Percentiles rank a stretch among this genome's conserved stretches.
Conservation (phyloP, 257 asterid genomes). For the Cordia subcordata region DNA sequence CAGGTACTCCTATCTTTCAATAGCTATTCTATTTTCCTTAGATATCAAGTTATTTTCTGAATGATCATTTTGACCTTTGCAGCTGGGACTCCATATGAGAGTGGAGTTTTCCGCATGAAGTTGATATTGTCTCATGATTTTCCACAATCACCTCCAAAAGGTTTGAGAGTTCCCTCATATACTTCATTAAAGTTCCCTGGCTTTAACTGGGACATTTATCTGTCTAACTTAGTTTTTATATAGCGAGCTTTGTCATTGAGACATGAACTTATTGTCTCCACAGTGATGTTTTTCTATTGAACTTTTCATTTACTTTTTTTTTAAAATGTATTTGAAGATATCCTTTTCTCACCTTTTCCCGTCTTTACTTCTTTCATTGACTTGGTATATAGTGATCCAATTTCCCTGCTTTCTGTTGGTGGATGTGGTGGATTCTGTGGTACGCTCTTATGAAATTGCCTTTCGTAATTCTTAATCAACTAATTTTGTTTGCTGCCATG, state of each 20-base stretch:
- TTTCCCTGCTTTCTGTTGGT: too few relatives aligned
- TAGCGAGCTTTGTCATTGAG: conserved; percentile 1
- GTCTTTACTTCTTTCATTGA: too few relatives aligned
- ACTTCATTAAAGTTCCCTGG: conserved; percentile 1
- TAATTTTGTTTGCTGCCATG: too few relatives aligned
- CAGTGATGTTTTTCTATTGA: too few relatives aligned
- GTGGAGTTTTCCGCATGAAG: conserved; percentile 90
- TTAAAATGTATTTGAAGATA: too few relatives aligned
- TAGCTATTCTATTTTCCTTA: conserved; percentile 6
- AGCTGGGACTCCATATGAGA: conserved; percentile 98
- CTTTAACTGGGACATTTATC: background rate
- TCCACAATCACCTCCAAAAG: conserved; percentile 94
- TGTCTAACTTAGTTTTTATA: background rate
- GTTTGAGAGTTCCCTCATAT: conserved; percentile 25
- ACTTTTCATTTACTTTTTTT: too few relatives aligned
- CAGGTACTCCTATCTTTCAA: conserved; percentile 43
- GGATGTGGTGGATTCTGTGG: too few relatives aligned
- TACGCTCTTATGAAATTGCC: too few relatives aligned
- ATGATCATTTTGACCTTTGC: conserved; percentile 31
- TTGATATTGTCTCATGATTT: conserved; percentile 80
- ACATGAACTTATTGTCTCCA: too few relatives aligned
- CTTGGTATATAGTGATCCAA: too few relatives aligned
- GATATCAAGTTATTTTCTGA: conserved; percentile 12
- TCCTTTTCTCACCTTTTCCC: too few relatives aligned
- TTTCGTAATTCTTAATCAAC: too few relatives aligned